phyloP scores from a whole-genome alignment of 352 stramenopile species.

The Phytopythium oedochilum region DNA sequence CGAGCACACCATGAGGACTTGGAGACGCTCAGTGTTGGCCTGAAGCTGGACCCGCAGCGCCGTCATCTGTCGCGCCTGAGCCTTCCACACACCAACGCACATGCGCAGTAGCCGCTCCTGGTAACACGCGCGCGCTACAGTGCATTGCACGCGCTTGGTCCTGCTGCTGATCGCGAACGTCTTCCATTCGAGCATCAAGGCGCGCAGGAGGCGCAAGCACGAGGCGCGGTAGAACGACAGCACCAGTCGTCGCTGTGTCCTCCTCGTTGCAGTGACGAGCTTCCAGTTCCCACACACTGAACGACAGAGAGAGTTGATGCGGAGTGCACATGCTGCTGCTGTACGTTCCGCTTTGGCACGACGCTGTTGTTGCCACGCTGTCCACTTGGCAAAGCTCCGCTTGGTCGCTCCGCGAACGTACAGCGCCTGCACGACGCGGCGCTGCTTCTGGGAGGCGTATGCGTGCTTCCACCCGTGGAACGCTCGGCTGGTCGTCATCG shows the following conservation, averaged over 20 bases:
- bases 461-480: slow-evolving; percentile 22
- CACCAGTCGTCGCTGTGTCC: slow-evolving; percentile 13
- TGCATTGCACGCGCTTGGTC: slow-evolving; percentile 18
- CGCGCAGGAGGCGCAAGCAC: slow-evolving; percentile 19
- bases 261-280: slow-evolving; percentile 3
- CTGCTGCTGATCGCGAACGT: slow-evolving; percentile 12
- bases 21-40: slow-evolving; percentile 48
- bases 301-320: not conserved
- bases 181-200: slow-evolving; percentile 22
- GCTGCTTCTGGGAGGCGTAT: slow-evolving; percentile 4
- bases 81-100: slow-evolving; percentile 21
- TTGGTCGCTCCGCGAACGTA: slow-evolving; percentile 4
- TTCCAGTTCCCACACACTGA: slow-evolving; percentile 9
- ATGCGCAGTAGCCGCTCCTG: slow-evolving; percentile 7
- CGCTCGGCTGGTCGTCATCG: slow-evolving; percentile 3
- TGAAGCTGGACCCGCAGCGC: slow-evolving; percentile 34
- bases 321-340: not conserved
- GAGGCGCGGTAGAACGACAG: slow-evolving; percentile 23
- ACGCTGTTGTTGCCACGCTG: slow-evolving; percentile 3
- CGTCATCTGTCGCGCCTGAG: slow-evolving; percentile 11
- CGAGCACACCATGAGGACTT: slow-evolving; percentile 55
- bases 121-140: slow-evolving; percentile 17
- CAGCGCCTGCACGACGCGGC: slow-evolving; percentile 9
- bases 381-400: slow-evolving; percentile 11
- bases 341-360: not conserved